Evolutionary conservation across 148 eudicot genomes (phyloP).

Genomic region (Camellia japonica): DNA sequence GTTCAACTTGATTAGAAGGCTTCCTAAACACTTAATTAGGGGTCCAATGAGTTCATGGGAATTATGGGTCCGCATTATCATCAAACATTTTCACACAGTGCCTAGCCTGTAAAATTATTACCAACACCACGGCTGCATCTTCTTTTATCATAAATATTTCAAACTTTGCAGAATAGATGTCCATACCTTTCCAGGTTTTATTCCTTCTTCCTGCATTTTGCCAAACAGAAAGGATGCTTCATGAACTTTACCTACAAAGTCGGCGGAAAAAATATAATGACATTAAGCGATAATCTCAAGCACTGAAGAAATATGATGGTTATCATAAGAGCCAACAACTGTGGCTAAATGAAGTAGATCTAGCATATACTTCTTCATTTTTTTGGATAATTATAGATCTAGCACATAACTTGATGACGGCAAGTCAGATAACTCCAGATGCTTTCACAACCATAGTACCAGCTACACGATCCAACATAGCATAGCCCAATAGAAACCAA

Average conservation of each 20-base stretch:
- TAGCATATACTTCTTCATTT: not conserved
- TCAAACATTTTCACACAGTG: not conserved
- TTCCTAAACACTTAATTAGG: not conserved
- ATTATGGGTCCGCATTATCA: not conserved
- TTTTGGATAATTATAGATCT: too few relatives aligned
- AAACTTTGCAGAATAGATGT: slow-evolving; percentile 4
- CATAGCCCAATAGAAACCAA: not conserved
- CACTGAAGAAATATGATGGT: not conserved
- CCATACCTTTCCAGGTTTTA: slow-evolving; percentile 79
- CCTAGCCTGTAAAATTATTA: not conserved
- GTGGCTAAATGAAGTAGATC: not conserved
- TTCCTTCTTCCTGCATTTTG: slow-evolving; percentile 78
- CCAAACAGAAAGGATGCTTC: slow-evolving; percentile 67
- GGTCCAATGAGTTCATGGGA: not conserved
- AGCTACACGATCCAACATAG: not conserved
- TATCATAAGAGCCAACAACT: not conserved
- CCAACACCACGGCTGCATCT: not conserved
- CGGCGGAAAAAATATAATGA: not conserved
- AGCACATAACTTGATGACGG: too few relatives aligned
- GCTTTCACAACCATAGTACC: not conserved
- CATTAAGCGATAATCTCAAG: not conserved
- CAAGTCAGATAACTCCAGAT: slow-evolving; percentile 1
- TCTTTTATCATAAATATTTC: not conserved
- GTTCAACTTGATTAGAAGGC: not conserved
- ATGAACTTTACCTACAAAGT: slow-evolving; percentile 55